Evolutionary conservation across 805 yeast genomes (phyloP).

Genomic region (Candida fluviatilis): DNA sequence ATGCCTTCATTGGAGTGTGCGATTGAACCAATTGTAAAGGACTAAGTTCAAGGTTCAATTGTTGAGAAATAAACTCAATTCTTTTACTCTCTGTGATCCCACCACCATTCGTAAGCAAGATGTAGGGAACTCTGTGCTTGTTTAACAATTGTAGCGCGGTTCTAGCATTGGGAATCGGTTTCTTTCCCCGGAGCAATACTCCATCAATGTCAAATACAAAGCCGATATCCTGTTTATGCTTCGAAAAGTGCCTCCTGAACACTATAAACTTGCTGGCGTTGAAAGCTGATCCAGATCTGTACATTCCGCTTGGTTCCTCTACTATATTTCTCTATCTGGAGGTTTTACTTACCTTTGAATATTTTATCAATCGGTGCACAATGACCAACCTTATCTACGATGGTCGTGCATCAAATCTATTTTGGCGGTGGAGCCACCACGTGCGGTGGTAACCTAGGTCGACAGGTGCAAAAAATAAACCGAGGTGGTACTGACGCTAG

Average conservation of each 20-base stretch:
- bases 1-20: slow-evolving; percentile 77
- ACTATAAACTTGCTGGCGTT: background rate
- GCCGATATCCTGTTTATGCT: slow-evolving; percentile 14
- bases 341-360: no score
- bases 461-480: no score
- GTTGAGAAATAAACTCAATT: slow-evolving; percentile 21
- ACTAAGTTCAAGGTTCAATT: slow-evolving; percentile 34
- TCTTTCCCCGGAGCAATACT: slow-evolving; percentile 71
- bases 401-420: no score
- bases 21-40: slow-evolving; percentile 73
- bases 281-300: background rate
- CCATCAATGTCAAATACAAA: slow-evolving; percentile 71
- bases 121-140: slow-evolving; percentile 60
- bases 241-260: background rate
- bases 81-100: slow-evolving; percentile 68
- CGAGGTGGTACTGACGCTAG: no score
- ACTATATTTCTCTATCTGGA: no score
- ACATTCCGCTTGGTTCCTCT: no score
- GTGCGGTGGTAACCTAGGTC: background rate
- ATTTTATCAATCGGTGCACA: no score
- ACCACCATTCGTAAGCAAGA: slow-evolving; percentile 89
- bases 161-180: slow-evolving; percentile 61
- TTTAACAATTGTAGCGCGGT: slow-evolving; percentile 55
- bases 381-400: no score
- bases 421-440: background rate